phyloP scores from a whole-genome alignment of 192 early-diverging fungal species.

The Lobulomyces angularis region DNA sequence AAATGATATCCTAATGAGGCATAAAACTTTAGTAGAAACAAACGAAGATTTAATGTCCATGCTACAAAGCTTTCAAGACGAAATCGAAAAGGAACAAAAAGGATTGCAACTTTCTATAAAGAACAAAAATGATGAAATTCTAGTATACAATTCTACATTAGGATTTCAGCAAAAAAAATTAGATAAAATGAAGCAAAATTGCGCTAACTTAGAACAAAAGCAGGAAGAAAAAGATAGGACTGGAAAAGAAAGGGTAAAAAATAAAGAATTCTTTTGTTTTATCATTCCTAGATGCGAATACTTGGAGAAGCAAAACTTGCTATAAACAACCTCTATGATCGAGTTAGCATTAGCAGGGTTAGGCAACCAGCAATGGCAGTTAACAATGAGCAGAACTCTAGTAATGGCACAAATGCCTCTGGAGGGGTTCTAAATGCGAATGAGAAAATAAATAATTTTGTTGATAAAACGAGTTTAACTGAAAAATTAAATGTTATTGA shows the following conservation, averaged over 20 bases:
- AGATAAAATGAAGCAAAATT: constrained; percentile 38
- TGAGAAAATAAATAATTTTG: no score
- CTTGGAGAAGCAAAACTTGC: constrained; percentile 44
- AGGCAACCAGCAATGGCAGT: not conserved
- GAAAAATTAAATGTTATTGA: constrained; percentile 44
- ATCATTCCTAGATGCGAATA: constrained; percentile 37
- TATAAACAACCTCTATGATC: constrained; percentile 47
- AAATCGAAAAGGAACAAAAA: constrained; percentile 30
- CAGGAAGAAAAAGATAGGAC: constrained; percentile 40
- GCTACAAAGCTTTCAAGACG: constrained; percentile 28
- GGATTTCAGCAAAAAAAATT: constrained; percentile 41
- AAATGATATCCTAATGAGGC: constrained; percentile 47
- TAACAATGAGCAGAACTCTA: no score
- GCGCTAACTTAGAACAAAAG: constrained; percentile 33
- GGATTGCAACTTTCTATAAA: constrained; percentile 9
- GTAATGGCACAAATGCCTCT: no score
- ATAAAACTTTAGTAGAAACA: constrained; percentile 49
- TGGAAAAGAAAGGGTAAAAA: constrained; percentile 36
- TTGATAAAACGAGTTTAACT: no score
- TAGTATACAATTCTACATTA: constrained; percentile 44
- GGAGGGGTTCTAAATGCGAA: no score
- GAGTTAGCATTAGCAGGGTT: constrained; percentile 13
- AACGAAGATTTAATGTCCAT: constrained; percentile 34
- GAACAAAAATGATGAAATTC: constrained; percentile 45
- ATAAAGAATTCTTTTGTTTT: no score